Conservation (phyloP, 768 basidiomycete species). For the Galerina sulciceps region DNA sequence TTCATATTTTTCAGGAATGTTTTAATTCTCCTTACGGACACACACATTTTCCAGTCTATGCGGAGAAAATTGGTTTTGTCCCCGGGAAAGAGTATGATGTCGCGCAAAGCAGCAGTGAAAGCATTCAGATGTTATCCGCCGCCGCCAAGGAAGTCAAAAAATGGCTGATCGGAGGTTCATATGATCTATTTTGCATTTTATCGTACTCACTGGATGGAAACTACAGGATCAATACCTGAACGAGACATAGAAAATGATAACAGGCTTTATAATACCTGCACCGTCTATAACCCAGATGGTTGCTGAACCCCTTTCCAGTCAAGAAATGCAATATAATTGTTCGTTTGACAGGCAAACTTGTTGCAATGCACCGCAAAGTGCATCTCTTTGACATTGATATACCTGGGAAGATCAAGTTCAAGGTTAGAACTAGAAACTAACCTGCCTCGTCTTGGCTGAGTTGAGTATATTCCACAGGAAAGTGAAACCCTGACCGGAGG, state of each 20-base stretch:
- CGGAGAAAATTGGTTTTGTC: slow-evolving; percentile 74
- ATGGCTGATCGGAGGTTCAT: slow-evolving; percentile 89
- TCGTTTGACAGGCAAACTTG: slow-evolving; percentile 66
- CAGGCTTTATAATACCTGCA: slow-evolving; percentile 91
- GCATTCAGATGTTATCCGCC: slow-evolving; percentile 79
- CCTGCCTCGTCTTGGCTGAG: not conserved
- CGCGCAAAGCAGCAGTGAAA: slow-evolving; percentile 64
- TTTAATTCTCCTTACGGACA: slow-evolving; percentile 89
- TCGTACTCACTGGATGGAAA: not conserved
- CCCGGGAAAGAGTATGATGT: slow-evolving; percentile 64
- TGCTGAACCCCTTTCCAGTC: slow-evolving; percentile 8
- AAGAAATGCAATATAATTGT: slow-evolving; percentile 3
- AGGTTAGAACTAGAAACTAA: slow-evolving; percentile 45
- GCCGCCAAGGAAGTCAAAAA: slow-evolving; percentile 77
- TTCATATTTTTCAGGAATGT: slow-evolving; percentile 61
- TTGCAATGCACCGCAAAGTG: slow-evolving; percentile 90
- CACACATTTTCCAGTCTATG: slow-evolving; percentile 79
- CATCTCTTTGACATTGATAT: slow-evolving; percentile 99
- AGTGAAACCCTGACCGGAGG: slow-evolving; percentile 88
- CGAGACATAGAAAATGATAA: slow-evolving; percentile 61
- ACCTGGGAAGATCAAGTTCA: slow-evolving; percentile 88
- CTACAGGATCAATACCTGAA: slow-evolving; percentile 90
- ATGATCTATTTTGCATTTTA: not conserved
- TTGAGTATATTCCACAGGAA: slow-evolving; percentile 53
- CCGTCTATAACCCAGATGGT: slow-evolving; percentile 87